Evolutionary conservation across 768 basidiomycete genomes (phyloP).

Genomic region (Trametes maxima): DNA sequence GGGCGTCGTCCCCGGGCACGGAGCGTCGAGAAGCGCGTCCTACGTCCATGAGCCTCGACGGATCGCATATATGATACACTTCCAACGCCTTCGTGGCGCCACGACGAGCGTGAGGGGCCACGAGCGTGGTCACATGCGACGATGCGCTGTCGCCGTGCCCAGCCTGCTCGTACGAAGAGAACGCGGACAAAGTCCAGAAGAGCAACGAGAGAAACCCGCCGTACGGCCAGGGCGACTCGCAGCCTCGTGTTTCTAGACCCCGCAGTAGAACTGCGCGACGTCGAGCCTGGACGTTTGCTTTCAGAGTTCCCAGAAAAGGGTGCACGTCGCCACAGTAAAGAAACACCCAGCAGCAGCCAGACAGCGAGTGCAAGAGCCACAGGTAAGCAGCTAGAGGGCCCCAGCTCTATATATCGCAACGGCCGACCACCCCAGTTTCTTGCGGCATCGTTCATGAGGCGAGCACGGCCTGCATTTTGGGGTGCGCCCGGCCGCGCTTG

Average conservation of each 20-base stretch:
- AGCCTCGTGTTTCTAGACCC: constrained; percentile 7
- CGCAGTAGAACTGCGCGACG: neutral
- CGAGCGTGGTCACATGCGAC: constrained; percentile 8
- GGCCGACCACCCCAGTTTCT: neutral
- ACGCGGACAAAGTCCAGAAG: neutral
- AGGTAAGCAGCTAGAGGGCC: neutral
- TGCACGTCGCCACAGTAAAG: neutral
- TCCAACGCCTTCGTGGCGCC: neutral
- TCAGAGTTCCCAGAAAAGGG: neutral
- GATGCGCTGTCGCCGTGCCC: neutral
- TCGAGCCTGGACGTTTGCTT: neutral
- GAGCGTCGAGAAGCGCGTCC: neutral
- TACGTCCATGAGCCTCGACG: neutral
- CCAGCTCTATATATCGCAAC: constrained; percentile 6
- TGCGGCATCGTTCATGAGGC: neutral
- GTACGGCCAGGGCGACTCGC: neutral
- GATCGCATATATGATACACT: neutral
- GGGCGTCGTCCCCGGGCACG: neutral
- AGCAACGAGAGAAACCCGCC: neutral
- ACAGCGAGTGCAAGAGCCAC: neutral
- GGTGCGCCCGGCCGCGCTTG: constrained; percentile 9
- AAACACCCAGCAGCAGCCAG: neutral
- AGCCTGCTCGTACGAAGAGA: neutral
- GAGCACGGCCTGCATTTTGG: constrained; percentile 1
- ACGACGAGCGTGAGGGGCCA: neutral